A percentile compares a stretch with the other conserved stretches of the same genome.
Evolutionary conservation across 495 filamentous ascomycete genomes (phyloP).

Genomic region (Daldinia bambusicola): DNA sequence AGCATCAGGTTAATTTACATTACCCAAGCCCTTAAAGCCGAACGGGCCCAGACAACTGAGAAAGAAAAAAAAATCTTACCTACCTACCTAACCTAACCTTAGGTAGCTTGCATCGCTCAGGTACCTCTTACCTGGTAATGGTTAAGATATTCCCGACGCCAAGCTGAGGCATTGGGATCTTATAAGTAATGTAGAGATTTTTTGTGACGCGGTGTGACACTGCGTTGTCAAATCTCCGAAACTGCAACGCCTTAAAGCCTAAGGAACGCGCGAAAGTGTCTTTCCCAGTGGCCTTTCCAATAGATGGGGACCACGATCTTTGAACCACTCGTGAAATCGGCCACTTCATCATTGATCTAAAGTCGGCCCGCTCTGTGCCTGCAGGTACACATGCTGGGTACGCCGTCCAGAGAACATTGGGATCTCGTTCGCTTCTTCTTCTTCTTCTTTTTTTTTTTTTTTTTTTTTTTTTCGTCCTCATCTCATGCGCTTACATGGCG

Average conservation of each 20-base stretch:
- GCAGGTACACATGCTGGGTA: slow-evolving; percentile 5
- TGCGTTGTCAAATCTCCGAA: slow-evolving; percentile 7
- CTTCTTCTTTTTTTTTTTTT: neutral
- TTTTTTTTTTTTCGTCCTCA: neutral
- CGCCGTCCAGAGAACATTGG: neutral
- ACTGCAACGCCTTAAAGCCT: slow-evolving; percentile 3
- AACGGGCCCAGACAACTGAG: neutral
- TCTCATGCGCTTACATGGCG: neutral
- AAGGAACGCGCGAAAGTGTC: neutral
- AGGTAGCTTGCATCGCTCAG: neutral
- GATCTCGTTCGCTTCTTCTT: neutral
- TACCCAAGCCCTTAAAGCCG: neutral
- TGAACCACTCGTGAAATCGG: slow-evolving; percentile 7
- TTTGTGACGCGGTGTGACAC: neutral
- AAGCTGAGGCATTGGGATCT: neutral
- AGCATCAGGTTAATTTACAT: neutral
- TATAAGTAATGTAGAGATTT: neutral
- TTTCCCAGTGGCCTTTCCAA: slow-evolving; percentile 4
- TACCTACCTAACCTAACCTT: too few species aligned
- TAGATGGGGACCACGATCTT: slow-evolving; percentile 6
- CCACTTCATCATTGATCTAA: slow-evolving; percentile 6
- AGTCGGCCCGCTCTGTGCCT: slow-evolving; percentile 9
- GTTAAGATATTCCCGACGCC: neutral
- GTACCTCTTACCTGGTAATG: neutral
- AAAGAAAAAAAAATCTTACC: neutral